Evolutionary conservation across 345 rosid genomes (phyloP), one percentile per base, ranked within the genome.

Genomic region (Reutealis trisperma): DNA sequence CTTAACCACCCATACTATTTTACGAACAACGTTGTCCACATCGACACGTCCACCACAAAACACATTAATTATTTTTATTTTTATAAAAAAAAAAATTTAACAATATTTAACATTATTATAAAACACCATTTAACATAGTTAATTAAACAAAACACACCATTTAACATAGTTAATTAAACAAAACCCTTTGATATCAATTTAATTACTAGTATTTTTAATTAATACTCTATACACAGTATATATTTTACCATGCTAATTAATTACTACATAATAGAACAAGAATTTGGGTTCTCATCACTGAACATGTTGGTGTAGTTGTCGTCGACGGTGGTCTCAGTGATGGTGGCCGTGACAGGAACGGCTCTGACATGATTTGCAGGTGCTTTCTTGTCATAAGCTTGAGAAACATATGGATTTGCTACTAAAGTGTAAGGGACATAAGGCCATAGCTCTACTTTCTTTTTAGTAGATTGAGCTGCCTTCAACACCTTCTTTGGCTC

Each of bases 391-490:
- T 92, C 97, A 78, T 94, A 94, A 55, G 97, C 94, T 63, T 87
- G 93, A 47, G 98, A 79, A 61, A 89, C 85, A 67, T 94, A 91
- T 32, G 98, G 97, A 77, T 91, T 76, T 2, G 90, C 78, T 75
- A 89, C 98, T 72, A 91, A 63, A 45, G 73, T 76, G 82, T 91
- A 90, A 1, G 97, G 96, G 13, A 91, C 94, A n/a, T 94, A 94
- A 3, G 98, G 98, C 98, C 98, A 94, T 51, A 86, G 58, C 90
- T 94, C 98, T 64, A 91, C 96, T 83, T 89, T 92, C 87, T 94
- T 94, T 89, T 85, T 94, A 0, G 97, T 94, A 13, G 97, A 70
- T 83, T 91, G 79, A 2, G 97, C 98, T 32, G 94, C 93, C 47
- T 78, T 84, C 80, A 94, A 77, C 64, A 92, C 92, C 65, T 83